Conservation (phyloP, 345 rosid genomes). For the Citrus unshiu region DNA sequence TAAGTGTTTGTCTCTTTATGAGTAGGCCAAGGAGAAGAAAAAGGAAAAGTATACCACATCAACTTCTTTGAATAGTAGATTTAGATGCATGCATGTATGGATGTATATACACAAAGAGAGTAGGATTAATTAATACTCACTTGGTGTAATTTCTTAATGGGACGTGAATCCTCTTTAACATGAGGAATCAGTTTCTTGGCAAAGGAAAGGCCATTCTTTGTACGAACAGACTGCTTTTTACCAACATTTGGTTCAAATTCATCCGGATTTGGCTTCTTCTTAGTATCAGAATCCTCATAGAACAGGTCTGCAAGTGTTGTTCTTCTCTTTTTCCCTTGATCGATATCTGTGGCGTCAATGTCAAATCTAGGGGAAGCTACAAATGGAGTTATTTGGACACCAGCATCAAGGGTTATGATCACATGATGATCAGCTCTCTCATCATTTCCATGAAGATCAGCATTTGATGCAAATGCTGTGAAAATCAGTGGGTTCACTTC, state of each 20-base stretch:
- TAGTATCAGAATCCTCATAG: conserved; percentile 48
- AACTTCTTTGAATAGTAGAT: background rate
- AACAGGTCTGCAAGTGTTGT: conserved; percentile 81
- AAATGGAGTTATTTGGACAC: conserved; percentile 13
- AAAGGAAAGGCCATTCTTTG: conserved; percentile 40
- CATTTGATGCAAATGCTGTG: conserved; percentile 19
- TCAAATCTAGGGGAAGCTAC: conserved; percentile 14
- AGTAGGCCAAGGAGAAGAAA: background rate
- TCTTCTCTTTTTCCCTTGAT: conserved; percentile 43
- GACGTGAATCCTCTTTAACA: conserved; percentile 52
- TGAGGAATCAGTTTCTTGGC: conserved; percentile 65
- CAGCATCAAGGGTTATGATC: conserved; percentile 21
- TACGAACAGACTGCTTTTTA: conserved; percentile 23
- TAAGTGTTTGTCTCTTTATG: background rate
- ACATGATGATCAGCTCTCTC: conserved; percentile 18
- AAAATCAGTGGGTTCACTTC: conserved; percentile 70
- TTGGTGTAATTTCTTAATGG: conserved; percentile 56
- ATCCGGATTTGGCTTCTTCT: conserved; percentile 28
- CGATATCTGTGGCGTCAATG: conserved; percentile 16
- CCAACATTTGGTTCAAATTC: conserved; percentile 23
- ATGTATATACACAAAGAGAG: background rate
- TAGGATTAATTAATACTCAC: conserved; percentile 21
- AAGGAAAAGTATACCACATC: background rate
- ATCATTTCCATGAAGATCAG: background rate
- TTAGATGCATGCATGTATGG: background rate